Percentiles rank a stretch among this genome's conserved stretches.
These are phyloP conservation scores for Dactylellina parvicollis DNA, from an alignment of 2,329 filamentous ascomycete genomes.

Conservation along the genomic window DNA sequence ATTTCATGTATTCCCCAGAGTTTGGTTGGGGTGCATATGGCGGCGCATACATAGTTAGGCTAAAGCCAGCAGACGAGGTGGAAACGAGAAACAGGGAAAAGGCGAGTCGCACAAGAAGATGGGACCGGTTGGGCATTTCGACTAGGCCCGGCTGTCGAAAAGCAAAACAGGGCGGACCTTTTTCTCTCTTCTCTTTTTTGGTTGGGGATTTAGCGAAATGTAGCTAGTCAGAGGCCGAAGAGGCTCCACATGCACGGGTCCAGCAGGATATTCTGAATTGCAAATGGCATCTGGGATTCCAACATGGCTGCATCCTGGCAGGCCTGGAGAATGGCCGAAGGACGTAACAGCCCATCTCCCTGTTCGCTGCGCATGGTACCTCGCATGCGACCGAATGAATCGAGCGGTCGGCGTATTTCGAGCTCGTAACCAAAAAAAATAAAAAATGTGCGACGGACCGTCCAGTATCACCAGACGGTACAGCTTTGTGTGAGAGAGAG, in stretches of 20 bases:
- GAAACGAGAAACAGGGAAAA: no score
- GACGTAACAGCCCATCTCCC: conserved; percentile 14
- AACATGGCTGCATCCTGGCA: neutral
- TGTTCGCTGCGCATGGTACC: conserved; percentile 46
- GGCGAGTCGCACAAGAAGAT: neutral
- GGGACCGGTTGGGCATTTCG: conserved; percentile 5
- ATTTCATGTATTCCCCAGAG: no score
- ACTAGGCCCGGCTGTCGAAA: no score
- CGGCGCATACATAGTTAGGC: no score
- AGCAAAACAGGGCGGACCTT: conserved; percentile 49
- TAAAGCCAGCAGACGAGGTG: no score
- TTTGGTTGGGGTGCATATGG: no score
- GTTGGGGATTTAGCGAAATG: conserved; percentile 35
- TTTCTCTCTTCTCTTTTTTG: no score
- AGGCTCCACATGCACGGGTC: neutral
- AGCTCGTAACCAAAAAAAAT: no score
- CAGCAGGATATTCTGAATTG: neutral
- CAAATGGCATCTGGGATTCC: no score
- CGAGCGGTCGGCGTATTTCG: no score
- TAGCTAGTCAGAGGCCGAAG: neutral
- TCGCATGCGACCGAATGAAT: conserved; percentile 40
- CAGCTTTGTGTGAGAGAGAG: no score
- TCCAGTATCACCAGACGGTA: neutral
- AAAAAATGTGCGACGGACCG: neutral
- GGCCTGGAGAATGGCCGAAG: conserved; percentile 40